phyloP scores from a whole-genome alignment of 2,329 filamentous ascomycete species.

The Penicillium palitans region DNA sequence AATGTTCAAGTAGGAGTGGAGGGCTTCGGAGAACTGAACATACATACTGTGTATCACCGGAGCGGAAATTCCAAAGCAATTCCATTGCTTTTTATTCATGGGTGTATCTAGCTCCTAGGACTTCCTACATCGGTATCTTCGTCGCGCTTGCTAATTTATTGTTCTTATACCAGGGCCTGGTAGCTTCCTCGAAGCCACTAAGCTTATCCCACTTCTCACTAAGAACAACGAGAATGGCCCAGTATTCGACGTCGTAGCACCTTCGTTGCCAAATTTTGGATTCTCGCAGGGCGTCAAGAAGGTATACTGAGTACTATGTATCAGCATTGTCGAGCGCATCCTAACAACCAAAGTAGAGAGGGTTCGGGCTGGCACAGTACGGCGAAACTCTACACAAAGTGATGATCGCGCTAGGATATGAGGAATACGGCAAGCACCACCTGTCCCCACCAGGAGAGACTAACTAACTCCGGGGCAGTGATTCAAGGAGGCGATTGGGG shows the following conservation, averaged over 20 bases:
- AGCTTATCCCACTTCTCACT: constrained; percentile 49
- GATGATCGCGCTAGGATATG: constrained; percentile 68
- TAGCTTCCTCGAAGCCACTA: constrained; percentile 59
- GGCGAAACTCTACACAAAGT: constrained; percentile 66
- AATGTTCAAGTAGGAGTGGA: constrained; percentile 55
- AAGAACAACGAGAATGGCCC: constrained; percentile 38
- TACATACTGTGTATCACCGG: constrained; percentile 65
- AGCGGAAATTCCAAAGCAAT: constrained; percentile 56
- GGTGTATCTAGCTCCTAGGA: constrained; percentile 45
- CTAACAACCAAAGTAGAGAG: constrained; percentile 41
- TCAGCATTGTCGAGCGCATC: background rate
- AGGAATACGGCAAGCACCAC: constrained; percentile 52
- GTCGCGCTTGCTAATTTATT: background rate
- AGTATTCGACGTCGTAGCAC: constrained; percentile 55
- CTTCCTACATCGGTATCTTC: constrained; percentile 9
- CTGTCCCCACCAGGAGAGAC: background rate
- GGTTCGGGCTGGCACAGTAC: constrained; percentile 61
- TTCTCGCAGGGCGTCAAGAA: constrained; percentile 51
- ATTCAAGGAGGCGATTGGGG: constrained; percentile 72
- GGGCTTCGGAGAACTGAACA: constrained; percentile 59
- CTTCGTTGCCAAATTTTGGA: constrained; percentile 58
- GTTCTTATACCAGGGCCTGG: constrained; percentile 54
- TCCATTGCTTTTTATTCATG: constrained; percentile 67
- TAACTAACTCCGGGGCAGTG: constrained; percentile 21
- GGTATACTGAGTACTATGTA: constrained; percentile 13